Conservation (phyloP, 2,329 filamentous ascomycete species). For the Phialemoniopsis sp. region DNA sequence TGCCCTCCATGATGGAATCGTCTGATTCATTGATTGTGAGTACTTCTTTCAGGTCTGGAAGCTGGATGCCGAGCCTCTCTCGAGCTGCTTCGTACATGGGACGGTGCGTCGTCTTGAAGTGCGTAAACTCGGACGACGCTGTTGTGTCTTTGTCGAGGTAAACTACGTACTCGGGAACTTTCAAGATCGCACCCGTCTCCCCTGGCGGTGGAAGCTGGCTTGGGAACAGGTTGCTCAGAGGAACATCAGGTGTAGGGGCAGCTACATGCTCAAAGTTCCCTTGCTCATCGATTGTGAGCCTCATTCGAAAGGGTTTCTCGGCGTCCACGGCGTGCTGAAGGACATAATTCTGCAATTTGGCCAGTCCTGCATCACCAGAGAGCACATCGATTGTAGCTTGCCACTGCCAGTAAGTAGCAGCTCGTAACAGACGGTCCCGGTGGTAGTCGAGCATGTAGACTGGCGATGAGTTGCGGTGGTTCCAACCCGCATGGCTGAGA, state of each 20-base stretch:
- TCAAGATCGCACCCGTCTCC: conserved; percentile 6
- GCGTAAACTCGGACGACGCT: conserved; percentile 60
- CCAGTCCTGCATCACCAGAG: conserved; percentile 39
- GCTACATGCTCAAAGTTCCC: too few relatives aligned
- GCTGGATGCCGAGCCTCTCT: conserved; percentile 49
- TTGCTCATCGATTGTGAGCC: too few relatives aligned
- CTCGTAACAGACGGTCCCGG: conserved; percentile 69
- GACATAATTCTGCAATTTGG: conserved; percentile 34
- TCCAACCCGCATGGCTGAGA: conserved; percentile 43
- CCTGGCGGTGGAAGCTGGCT: conserved; percentile 42
- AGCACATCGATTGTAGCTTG: conserved; percentile 36
- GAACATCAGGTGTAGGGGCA: too few relatives aligned
- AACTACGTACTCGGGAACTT: conserved; percentile 18
- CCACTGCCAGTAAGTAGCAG: conserved; percentile 55
- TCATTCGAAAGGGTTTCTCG: conserved; percentile 20
- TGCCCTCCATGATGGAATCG: conserved; percentile 78
- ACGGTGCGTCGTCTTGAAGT: conserved; percentile 80
- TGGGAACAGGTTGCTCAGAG: conserved; percentile 54
- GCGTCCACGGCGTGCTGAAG: conserved; percentile 16
- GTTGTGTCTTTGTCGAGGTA: conserved; percentile 41
- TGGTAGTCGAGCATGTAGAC: conserved; percentile 81
- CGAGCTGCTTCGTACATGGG: conserved; percentile 69
- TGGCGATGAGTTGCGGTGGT: conserved; percentile 48
- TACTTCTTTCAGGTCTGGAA: conserved; percentile 61
- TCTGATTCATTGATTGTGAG: conserved; percentile 61